Base-by-base conservation (phyloP, 345 rosid genomes). In the Draba incana region DNA sequence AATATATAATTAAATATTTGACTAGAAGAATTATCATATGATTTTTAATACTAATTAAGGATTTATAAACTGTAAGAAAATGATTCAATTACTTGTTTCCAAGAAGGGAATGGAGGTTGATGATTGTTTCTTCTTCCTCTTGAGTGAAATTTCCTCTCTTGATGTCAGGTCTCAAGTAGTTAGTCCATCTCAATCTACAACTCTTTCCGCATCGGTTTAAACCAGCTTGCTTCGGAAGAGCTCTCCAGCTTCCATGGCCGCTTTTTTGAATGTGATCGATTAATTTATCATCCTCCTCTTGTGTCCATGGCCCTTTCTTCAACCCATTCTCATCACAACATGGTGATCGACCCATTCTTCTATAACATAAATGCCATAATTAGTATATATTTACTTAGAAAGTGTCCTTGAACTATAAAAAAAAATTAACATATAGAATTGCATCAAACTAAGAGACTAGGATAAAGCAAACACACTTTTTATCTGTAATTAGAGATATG, bases 201-300 rank as follows among this genome's bases (percentile, higher is more conserved):
- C 96, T 89, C 74, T 89, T 89, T 4, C 96, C 96, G 24, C 96
- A 89, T 57, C 96, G 73, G 68, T 89, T 87, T 50, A 87, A 63
- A 16, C 96, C 92, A 8, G 92, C 90, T 52, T 81, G 86, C 72
- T 68, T 81, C 0, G 96, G 92, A 58, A 86, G 88, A 41, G 88
- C 86, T 77, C 87, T 82, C 96, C 96, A 89, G 47, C 90, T 89
- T 80, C 88, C 90, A 81, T 83, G 88, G 27, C 90, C 96, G 13
- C 86, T 74, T 24, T 80, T 66, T 53, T 75, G 72, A 44, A 89
- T 84, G 74, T 77, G 79, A 63, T 82, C 84, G 3, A 82, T 66
- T 42, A 89, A 81, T 72, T 74, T 82, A 33, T 54, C 56, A 30
- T 89, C 96, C 53, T 89, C 96, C 25, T 89, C 92, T 14, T 82